phyloP scores from a whole-genome alignment of 257 asterid species.

The Nicotiana undulata region DNA sequence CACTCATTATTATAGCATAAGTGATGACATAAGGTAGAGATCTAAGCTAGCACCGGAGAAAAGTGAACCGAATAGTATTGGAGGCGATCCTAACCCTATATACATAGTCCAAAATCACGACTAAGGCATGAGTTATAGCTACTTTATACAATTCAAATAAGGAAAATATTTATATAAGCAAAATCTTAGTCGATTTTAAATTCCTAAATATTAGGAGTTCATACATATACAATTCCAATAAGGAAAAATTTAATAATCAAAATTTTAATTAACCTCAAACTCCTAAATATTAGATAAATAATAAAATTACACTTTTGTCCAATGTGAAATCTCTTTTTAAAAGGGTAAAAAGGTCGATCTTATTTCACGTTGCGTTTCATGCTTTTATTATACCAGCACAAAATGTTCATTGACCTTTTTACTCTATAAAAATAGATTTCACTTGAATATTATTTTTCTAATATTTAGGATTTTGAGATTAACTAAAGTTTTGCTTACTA shows the following conservation, averaged over 20 bases:
- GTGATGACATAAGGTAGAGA: background rate
- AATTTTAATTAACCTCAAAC: too few relatives aligned
- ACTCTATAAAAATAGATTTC: background rate
- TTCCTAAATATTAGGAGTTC: background rate
- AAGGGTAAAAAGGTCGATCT: too few relatives aligned
- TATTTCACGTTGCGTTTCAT: too few relatives aligned
- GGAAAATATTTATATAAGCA: background rate
- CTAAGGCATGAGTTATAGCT: background rate
- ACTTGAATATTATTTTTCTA: background rate
- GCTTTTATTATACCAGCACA: too few relatives aligned
- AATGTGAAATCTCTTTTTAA: too few relatives aligned
- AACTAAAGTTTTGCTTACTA: background rate
- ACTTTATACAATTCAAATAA: background rate
- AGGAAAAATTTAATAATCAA: background rate
- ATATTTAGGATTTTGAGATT: background rate
- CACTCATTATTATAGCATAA: background rate
- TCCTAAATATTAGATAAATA: too few relatives aligned
- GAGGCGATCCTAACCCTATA: background rate
- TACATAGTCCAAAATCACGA: background rate
- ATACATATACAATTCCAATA: background rate
- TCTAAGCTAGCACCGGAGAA: background rate
- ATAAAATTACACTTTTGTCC: background rate
- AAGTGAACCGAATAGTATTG: background rate
- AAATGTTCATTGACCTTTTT: background rate
- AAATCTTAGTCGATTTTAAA: too few relatives aligned